phyloP scores from a whole-genome alignment of 1,284 basidiomycete genomes.

The Gastroboletus turbinatus region DNA sequence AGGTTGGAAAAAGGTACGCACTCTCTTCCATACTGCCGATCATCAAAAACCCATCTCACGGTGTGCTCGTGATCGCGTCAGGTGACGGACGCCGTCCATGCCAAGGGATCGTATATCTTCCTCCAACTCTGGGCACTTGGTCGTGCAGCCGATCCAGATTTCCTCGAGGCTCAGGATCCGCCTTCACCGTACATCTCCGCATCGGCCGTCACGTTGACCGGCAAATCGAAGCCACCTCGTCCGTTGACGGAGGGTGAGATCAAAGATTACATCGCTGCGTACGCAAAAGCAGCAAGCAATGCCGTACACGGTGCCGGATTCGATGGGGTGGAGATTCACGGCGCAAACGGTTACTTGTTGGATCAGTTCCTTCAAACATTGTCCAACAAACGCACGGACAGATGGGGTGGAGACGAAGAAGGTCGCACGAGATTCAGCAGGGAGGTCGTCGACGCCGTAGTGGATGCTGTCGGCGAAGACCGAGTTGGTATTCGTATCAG shows the following conservation, averaged over 20 bases:
- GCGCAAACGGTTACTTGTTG: slow-evolving; percentile 22
- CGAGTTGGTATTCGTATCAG: slow-evolving; percentile 52
- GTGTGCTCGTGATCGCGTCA: neutral
- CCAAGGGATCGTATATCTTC: slow-evolving; percentile 40
- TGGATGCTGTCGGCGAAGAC: slow-evolving; percentile 39
- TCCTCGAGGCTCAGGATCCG: slow-evolving; percentile 30
- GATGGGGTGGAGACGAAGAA: slow-evolving; percentile 55
- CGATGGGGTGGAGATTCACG: slow-evolving; percentile 30
- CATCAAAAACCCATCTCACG: neutral
- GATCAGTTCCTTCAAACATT: slow-evolving; percentile 35
- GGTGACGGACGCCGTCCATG: slow-evolving; percentile 43
- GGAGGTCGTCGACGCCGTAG: slow-evolving; percentile 46
- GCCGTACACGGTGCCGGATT: slow-evolving; percentile 26
- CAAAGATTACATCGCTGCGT: slow-evolving; percentile 23
- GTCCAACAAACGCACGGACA: slow-evolving; percentile 47
- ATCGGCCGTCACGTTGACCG: slow-evolving; percentile 41
- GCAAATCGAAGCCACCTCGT: slow-evolving; percentile 19
- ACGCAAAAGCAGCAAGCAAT: slow-evolving; percentile 22
- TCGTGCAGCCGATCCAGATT: slow-evolving; percentile 30
- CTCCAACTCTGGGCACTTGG: slow-evolving; percentile 46
- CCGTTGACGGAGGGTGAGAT: slow-evolving; percentile 36
- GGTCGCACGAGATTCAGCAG: slow-evolving; percentile 49
- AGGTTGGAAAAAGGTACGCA: slow-evolving; percentile 25
- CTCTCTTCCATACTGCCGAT: neutral
- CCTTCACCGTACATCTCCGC: slow-evolving; percentile 37